Evolutionary conservation across 805 yeast genomes (phyloP).

Genomic region (Hanseniaspora hatyaiensis): DNA sequence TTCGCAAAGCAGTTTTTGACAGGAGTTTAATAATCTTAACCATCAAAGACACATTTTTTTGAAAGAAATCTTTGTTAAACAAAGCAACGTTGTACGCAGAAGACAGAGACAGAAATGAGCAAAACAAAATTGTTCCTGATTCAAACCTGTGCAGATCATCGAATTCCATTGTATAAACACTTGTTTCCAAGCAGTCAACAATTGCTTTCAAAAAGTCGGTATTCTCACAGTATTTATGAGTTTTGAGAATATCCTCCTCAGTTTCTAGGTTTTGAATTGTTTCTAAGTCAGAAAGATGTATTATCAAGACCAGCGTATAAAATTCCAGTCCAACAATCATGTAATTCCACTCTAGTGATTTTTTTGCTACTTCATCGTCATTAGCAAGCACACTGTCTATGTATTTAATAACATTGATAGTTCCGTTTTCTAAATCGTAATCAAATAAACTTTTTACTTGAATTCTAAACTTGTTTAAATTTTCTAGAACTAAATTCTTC

Average conservation of each 20-base stretch:
- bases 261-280: constrained; percentile 10
- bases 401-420: neutral
- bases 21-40: constrained; percentile 4
- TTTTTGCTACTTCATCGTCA: neutral
- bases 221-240: constrained; percentile 1
- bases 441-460: constrained; percentile 1
- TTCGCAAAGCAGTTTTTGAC: neutral
- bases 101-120: neutral
- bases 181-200: constrained; percentile 3
- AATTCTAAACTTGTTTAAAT: neutral
- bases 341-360: constrained; percentile 11
- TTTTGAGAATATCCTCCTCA: neutral
- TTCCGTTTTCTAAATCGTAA: neutral
- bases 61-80: constrained; percentile 4
- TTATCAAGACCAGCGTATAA: neutral
- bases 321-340: neutral
- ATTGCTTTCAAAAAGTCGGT: neutral
- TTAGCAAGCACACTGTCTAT: neutral
- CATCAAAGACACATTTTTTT: neutral
- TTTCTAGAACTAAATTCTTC: constrained; percentile 4
- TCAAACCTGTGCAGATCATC: constrained; percentile 5
- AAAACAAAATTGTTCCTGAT: constrained; percentile 1
- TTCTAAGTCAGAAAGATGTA: constrained; percentile 13
- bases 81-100: constrained; percentile 7
- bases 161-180: neutral